Conservation (phyloP, 2,329 filamentous ascomycete genomes). For the Aspergillus eucalypticola region DNA sequence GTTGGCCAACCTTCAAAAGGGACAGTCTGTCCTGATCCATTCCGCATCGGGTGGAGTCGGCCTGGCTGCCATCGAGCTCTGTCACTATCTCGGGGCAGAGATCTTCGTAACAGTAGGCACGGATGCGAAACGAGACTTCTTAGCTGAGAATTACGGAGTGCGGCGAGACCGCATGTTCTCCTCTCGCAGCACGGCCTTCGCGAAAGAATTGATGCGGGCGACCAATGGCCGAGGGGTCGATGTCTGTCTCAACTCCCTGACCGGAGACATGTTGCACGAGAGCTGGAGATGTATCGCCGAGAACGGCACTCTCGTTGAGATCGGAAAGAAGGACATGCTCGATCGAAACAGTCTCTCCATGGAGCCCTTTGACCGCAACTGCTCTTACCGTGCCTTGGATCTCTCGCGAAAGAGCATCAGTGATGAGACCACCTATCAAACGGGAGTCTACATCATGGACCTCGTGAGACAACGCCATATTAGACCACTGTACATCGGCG, state of each 20-base stretch:
- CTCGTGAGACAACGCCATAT: too few relatives aligned
- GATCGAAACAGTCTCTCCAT: not conserved
- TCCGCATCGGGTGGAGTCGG: conserved; percentile 19
- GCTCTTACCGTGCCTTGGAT: not conserved
- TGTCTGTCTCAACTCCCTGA: not conserved
- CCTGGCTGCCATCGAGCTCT: not conserved
- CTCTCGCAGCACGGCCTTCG: not conserved
- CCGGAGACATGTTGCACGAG: not conserved
- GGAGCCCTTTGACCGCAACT: not conserved
- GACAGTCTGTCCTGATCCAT: conserved; percentile 4
- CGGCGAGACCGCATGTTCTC: not conserved
- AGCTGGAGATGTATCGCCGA: not conserved
- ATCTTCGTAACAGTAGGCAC: not conserved
- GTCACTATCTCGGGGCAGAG: not conserved
- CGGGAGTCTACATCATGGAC: too few relatives aligned
- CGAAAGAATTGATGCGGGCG: not conserved
- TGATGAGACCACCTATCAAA: too few relatives aligned
- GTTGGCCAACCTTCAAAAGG: too few relatives aligned
- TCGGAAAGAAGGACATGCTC: not conserved
- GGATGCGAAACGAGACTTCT: not conserved
- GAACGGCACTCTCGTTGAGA: not conserved
- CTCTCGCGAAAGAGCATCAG: too few relatives aligned
- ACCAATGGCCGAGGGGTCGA: not conserved
- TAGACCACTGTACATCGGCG: too few relatives aligned
- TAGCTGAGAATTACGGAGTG: not conserved